Evolutionary conservation across 1,284 basidiomycete species (phyloP).

Genomic region (Trichosporon sp.): DNA sequence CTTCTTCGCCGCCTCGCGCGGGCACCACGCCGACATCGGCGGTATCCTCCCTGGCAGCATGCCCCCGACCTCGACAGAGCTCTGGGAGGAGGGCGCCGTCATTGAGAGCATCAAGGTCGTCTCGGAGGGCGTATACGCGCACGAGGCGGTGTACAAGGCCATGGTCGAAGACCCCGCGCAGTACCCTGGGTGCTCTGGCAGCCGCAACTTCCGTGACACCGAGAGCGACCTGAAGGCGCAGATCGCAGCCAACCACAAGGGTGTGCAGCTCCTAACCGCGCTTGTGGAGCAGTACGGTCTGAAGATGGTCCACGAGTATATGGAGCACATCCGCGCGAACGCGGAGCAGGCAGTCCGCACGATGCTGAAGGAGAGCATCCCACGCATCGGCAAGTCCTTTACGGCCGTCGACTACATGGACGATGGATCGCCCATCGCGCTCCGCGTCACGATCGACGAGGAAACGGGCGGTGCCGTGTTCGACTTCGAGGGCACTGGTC

Average conservation of each 20-base stretch:
- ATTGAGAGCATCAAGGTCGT: slow-evolving; percentile 94
- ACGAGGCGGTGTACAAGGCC: slow-evolving; percentile 70
- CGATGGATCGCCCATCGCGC: slow-evolving; percentile 82
- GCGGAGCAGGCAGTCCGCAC: slow-evolving; percentile 87
- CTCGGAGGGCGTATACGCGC: slow-evolving; percentile 75
- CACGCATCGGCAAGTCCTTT: slow-evolving; percentile 60
- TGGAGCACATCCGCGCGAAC: slow-evolving; percentile 79
- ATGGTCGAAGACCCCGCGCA: slow-evolving; percentile 75
- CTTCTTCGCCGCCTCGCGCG: slow-evolving; percentile 49
- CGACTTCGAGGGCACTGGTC: slow-evolving; percentile 86
- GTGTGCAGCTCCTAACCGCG: slow-evolving; percentile 70
- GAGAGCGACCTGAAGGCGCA: slow-evolving; percentile 94
- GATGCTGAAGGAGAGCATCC: slow-evolving; percentile 67
- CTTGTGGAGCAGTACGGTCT: slow-evolving; percentile 87
- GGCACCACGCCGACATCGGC: slow-evolving; percentile 49
- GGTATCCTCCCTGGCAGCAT: slow-evolving; percentile 67
- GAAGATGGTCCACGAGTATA: slow-evolving; percentile 85
- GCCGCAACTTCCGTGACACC: slow-evolving; percentile 81
- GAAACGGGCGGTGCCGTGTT: slow-evolving; percentile 77
- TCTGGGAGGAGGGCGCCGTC: slow-evolving; percentile 75
- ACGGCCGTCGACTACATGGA: slow-evolving; percentile 59
- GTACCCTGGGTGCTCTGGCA: slow-evolving; percentile 68
- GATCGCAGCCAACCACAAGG: slow-evolving; percentile 95
- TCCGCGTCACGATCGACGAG: slow-evolving; percentile 78
- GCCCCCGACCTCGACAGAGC: slow-evolving; percentile 86